Conservation (phyloP, 768 basidiomycete species). For the Pleurotus eryngii region DNA sequence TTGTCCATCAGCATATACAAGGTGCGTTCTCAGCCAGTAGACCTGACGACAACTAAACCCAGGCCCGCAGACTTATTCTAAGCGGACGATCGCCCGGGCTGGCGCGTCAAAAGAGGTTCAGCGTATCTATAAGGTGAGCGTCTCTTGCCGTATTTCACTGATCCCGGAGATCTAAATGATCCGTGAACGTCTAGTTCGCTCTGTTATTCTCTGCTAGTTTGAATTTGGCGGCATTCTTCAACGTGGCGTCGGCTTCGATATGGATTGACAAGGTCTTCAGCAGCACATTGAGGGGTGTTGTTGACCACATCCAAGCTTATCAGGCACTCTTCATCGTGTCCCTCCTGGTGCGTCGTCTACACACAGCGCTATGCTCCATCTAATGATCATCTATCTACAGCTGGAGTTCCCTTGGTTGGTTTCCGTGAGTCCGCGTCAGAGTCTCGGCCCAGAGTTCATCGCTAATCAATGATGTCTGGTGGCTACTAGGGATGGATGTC, state of each 20-base stretch:
- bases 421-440: slow-evolving; percentile 27
- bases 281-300: slow-evolving; percentile 30
- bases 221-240: slow-evolving; percentile 49
- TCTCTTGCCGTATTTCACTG: background rate
- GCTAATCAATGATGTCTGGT: background rate
- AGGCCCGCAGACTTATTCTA: slow-evolving; percentile 36
- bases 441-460: background rate
- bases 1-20: slow-evolving; percentile 41
- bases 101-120: slow-evolving; percentile 43
- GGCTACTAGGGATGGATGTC: slow-evolving; percentile 45
- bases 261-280: slow-evolving; percentile 49
- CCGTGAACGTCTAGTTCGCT: slow-evolving; percentile 32
- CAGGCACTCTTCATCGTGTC: slow-evolving; percentile 38
- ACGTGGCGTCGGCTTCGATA: slow-evolving; percentile 38
- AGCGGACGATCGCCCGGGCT: slow-evolving; percentile 44
- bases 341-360: slow-evolving; percentile 32
- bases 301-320: slow-evolving; percentile 32
- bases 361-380: background rate
- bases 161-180: background rate
- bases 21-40: slow-evolving; percentile 20
- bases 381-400: slow-evolving; percentile 18
- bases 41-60: background rate
- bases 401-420: slow-evolving; percentile 44
- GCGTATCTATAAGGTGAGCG: slow-evolving; percentile 43
- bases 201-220: slow-evolving; percentile 45